Evolutionary conservation across 129 eudicot species (phyloP).

Genomic region (Deinandra increscens): DNA sequence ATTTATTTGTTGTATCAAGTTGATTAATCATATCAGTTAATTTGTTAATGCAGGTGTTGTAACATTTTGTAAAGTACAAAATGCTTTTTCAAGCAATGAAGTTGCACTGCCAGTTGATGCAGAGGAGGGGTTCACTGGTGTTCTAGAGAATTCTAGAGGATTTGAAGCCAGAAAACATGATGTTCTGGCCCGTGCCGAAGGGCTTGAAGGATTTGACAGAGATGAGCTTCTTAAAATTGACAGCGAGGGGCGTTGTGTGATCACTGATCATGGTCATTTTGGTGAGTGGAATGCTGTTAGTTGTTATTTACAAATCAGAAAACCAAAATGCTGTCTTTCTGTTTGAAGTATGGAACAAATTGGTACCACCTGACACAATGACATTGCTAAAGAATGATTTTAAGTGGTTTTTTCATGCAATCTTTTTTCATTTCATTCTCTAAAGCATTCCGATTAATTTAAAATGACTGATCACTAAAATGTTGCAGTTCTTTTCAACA

Average conservation of each 20-base stretch:
- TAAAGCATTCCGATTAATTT: not conserved
- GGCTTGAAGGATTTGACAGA: conserved; percentile 63
- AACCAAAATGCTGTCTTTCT: not conserved
- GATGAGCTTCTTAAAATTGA: conserved; percentile 79
- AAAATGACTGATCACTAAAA: conserved; percentile 1
- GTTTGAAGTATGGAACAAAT: not conserved
- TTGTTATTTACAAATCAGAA: conserved; percentile 3
- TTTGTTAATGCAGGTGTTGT: conserved; percentile 71
- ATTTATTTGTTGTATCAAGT: no score
- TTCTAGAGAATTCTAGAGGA: conserved; percentile 52
- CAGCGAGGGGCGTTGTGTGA: conserved; percentile 91
- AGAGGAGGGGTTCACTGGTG: conserved; percentile 96
- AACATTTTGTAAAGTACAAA: conserved; percentile 86
- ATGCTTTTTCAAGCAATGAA: conserved; percentile 78
- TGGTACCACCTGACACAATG: not conserved
- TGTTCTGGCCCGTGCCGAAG: conserved; percentile 37
- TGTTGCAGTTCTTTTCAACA: conserved; percentile 83
- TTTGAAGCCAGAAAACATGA: conserved; percentile 42
- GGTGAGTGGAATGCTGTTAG: conserved; percentile 48
- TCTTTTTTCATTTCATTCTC: conserved; percentile 2
- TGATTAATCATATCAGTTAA: no score
- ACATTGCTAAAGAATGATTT: not conserved
- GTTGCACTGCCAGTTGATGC: conserved; percentile 89
- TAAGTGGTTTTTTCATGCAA: not conserved
- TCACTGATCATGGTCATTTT: conserved; percentile 96